Conservation (phyloP, 1,284 basidiomycete species). For the Moesziomyces sp. region DNA sequence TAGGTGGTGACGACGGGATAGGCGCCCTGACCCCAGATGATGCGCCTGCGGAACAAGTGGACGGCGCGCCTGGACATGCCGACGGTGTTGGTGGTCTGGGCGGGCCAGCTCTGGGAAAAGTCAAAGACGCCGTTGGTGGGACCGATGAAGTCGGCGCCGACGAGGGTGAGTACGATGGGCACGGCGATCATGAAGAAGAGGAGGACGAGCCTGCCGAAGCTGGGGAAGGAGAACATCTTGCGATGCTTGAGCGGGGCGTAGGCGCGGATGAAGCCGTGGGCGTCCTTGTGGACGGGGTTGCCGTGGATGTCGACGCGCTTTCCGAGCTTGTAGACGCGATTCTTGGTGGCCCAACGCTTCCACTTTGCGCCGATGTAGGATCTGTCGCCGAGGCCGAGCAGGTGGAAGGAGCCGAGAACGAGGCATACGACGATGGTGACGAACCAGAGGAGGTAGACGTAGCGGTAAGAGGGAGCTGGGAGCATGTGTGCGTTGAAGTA, state of each 20-base stretch:
- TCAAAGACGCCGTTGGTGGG: conserved; percentile 70
- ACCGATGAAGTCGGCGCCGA: conserved; percentile 80
- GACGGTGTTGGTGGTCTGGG: conserved; percentile 30
- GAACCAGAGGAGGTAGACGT: conserved; percentile 69
- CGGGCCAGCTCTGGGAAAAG: conserved; percentile 51
- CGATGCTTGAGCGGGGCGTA: conserved; percentile 33
- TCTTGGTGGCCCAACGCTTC: conserved; percentile 60
- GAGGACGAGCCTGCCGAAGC: conserved; percentile 53
- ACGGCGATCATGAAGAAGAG: conserved; percentile 57
- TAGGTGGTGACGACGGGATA: conserved; percentile 53
- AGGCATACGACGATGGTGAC: conserved; percentile 60
- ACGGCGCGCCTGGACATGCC: conserved; percentile 29
- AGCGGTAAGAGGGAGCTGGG: conserved; percentile 68
- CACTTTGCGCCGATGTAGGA: conserved; percentile 59
- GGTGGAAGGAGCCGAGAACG: conserved; percentile 64
- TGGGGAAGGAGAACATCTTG: conserved; percentile 52
- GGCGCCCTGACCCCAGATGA: conserved; percentile 60
- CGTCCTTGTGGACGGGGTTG: conserved; percentile 31
- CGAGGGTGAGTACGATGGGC: conserved; percentile 67
- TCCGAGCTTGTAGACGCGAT: conserved; percentile 50
- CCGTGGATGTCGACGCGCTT: conserved; percentile 42
- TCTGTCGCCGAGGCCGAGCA: conserved; percentile 57
- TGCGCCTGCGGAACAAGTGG: conserved; percentile 22
- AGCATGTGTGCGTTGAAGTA: conserved; percentile 69
- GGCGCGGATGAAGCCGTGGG: conserved; percentile 22